Evolutionary conservation across 78 protist species (phyloP).

Genomic region (Protostelium mycophagum): DNA sequence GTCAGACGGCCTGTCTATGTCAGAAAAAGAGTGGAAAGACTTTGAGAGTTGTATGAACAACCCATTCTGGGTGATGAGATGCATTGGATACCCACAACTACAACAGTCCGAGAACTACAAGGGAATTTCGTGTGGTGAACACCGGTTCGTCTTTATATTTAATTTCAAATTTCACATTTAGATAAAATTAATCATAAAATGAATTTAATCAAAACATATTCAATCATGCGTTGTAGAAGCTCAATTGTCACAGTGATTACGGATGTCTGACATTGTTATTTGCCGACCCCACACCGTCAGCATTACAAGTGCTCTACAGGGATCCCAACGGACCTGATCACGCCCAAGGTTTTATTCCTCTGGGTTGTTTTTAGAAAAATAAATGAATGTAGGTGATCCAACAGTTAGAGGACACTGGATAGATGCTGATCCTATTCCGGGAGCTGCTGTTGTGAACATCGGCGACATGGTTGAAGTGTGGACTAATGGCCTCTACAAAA

Average conservation of each 20-base stretch:
- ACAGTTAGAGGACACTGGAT: conserved; percentile 11
- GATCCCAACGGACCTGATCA: neutral
- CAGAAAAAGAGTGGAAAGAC: neutral
- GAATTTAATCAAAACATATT: too few relatives aligned
- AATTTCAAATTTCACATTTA: too few relatives aligned
- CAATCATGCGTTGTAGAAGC: too few relatives aligned
- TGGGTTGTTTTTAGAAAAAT: too few relatives aligned
- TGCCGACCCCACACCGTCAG: neutral
- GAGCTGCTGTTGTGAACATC: conserved; percentile 23
- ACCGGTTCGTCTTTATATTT: too few relatives aligned
- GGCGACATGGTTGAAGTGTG: conserved; percentile 26
- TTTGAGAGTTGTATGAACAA: neutral
- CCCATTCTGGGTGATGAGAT: neutral
- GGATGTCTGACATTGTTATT: neutral
- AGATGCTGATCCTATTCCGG: conserved; percentile 13
- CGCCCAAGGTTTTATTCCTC: neutral
- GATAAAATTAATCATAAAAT: too few relatives aligned
- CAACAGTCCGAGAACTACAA: neutral
- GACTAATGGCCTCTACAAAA: conserved; percentile 15
- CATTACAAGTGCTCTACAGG: neutral
- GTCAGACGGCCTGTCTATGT: neutral
- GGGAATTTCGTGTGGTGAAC: neutral
- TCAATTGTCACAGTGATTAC: neutral
- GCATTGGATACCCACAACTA: neutral
- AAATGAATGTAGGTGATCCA: neutral